A percentile compares a stretch with the other conserved stretches of the same genome.
Conservation (phyloP, 306 rosid species). For the Pachyrhizus erosus region DNA sequence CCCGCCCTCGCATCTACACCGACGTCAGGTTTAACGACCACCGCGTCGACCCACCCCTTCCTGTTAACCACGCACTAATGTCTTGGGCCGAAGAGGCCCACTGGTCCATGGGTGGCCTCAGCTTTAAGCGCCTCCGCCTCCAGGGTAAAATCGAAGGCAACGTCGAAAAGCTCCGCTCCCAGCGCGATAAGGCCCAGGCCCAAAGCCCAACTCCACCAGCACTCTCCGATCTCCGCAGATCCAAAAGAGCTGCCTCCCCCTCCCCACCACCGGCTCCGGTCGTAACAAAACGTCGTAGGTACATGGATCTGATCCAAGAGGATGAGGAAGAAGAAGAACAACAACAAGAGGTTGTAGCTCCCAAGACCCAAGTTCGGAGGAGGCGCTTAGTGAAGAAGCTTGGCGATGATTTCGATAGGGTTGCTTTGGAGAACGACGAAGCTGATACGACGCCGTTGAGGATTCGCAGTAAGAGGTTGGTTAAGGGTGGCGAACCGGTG, state of each 20-base stretch:
- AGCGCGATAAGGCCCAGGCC: constrained; percentile 56
- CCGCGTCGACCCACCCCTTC: constrained; percentile 70
- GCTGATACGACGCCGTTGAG: constrained; percentile 21
- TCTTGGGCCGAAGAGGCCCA: constrained; percentile 90
- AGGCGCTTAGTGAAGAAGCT: constrained; percentile 81
- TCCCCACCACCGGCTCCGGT: no score
- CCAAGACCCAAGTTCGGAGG: constrained; percentile 34
- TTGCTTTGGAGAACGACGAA: constrained; percentile 54
- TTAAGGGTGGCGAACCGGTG: constrained; percentile 36
- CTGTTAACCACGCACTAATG: constrained; percentile 67
- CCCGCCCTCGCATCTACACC: constrained; percentile 84
- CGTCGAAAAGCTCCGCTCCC: constrained; percentile 64
- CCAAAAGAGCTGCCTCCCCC: no score
- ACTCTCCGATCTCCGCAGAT: no score
- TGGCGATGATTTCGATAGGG: constrained; percentile 81
- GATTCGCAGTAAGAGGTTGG: constrained; percentile 45
- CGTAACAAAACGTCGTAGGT: no score
- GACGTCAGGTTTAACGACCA: constrained; percentile 69
- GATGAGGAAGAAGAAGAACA: constrained; percentile 43
- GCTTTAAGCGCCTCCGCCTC: constrained; percentile 72
- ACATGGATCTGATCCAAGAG: constrained; percentile 46
- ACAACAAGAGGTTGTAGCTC: neutral
- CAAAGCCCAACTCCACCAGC: no score
- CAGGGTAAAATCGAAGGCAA: constrained; percentile 87
- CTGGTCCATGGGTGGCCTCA: constrained; percentile 97